phyloP scores from a whole-genome alignment of 2,329 filamentous ascomycete species.

The Cordyceps javanica region DNA sequence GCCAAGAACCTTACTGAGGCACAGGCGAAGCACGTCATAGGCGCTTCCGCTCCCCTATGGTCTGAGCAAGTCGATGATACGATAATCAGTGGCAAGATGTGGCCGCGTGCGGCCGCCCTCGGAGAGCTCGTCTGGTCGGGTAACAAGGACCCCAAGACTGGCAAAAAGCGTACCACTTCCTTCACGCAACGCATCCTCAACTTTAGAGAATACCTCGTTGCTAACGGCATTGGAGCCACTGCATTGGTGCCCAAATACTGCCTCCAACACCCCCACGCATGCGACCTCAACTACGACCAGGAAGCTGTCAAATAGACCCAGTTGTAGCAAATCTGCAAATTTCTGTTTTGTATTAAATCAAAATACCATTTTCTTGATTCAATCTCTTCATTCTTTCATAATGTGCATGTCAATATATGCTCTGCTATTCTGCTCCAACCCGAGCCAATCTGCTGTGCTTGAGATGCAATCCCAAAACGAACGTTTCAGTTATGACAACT shows the following conservation, averaged over 20 bases:
- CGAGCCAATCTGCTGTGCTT: no score
- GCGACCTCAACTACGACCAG: conserved; percentile 49
- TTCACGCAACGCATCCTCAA: conserved; percentile 10
- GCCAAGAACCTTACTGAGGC: conserved; percentile 38
- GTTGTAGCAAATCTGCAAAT: neutral
- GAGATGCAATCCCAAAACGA: no score
- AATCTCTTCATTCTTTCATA: no score
- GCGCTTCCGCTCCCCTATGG: conserved; percentile 47
- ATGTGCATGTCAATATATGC: no score
- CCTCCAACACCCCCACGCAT: conserved; percentile 49
- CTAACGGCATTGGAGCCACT: conserved; percentile 27
- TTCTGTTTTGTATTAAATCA: neutral
- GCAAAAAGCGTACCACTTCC: conserved; percentile 9
- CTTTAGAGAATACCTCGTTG: conserved; percentile 10
- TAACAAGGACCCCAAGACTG: conserved; percentile 36
- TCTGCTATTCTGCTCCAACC: no score
- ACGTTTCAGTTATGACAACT: no score
- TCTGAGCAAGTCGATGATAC: conserved; percentile 49
- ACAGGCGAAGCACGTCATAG: conserved; percentile 43
- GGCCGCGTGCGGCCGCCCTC: conserved; percentile 51
- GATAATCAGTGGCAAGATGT: conserved; percentile 43
- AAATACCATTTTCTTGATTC: neutral
- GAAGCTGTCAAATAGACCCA: conserved; percentile 23
- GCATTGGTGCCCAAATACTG: conserved; percentile 53
- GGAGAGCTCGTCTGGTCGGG: conserved; percentile 51